Conservation (phyloP, 2,329 filamentous ascomycete genomes). For the Myriosclerotinia curreyana region DNA sequence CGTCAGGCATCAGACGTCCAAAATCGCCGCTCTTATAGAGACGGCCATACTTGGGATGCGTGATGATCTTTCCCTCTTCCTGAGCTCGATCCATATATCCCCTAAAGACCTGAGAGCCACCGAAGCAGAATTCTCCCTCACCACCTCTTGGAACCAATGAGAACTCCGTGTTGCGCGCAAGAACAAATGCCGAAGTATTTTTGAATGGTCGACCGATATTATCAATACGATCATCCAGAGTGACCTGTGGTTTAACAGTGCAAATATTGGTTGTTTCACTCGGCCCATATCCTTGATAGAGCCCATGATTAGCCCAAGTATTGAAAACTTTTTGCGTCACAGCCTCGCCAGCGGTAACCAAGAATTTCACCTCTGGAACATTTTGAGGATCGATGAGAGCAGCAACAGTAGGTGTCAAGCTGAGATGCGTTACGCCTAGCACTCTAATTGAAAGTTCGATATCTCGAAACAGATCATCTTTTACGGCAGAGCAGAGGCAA, state of each 20-base stretch:
- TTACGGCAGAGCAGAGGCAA: conserved; percentile 71
- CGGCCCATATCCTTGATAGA: conserved; percentile 82
- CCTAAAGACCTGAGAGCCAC: conserved; percentile 73
- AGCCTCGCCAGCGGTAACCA: conserved; percentile 79
- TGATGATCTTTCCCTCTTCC: conserved; percentile 64
- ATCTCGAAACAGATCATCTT: conserved; percentile 71
- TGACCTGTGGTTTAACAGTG: conserved; percentile 64
- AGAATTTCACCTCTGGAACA: conserved; percentile 68
- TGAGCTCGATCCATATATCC: conserved; percentile 69
- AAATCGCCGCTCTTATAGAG: conserved; percentile 82
- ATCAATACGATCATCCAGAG: conserved; percentile 56
- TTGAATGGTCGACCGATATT: conserved; percentile 73
- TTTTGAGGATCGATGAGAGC: conserved; percentile 66
- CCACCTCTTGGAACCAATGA: conserved; percentile 64
- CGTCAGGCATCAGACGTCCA: conserved; percentile 74
- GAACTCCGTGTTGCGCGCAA: conserved; percentile 45
- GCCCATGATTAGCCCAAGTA: conserved; percentile 62
- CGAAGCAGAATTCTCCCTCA: conserved; percentile 82
- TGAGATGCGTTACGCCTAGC: conserved; percentile 72
- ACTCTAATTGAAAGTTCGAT: conserved; percentile 63
- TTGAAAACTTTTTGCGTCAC: conserved; percentile 69
- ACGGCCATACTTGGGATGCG: conserved; percentile 65
- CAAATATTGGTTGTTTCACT: conserved; percentile 89
- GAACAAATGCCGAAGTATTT: conserved; percentile 63
- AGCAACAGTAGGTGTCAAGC: conserved; percentile 81